Evolutionary conservation across 257 asterid genomes (phyloP).

Genomic region (Nicotiana noctiflora): DNA sequence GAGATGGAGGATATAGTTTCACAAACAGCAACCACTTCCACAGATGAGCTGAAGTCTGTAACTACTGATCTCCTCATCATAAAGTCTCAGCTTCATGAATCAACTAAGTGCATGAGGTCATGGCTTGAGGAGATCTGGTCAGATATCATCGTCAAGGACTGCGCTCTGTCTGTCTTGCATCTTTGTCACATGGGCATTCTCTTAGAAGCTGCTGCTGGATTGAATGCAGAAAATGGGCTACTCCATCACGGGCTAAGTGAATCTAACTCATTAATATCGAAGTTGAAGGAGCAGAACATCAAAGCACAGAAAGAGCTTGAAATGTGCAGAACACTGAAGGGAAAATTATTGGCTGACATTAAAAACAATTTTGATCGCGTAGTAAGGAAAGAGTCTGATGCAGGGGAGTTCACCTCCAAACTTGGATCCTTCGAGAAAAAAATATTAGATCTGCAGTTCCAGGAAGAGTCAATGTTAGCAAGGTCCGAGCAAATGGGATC

Average conservation of each 20-base stretch:
- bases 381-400: slow-evolving; percentile 67
- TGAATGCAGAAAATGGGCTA: slow-evolving; percentile 83
- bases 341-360: slow-evolving; percentile 75
- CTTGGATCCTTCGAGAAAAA: slow-evolving; percentile 61
- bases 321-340: slow-evolving; percentile 65
- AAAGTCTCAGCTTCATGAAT: slow-evolving; percentile 48
- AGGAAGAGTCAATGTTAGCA: slow-evolving; percentile 78
- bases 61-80: slow-evolving; percentile 40
- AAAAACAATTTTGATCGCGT: slow-evolving; percentile 57
- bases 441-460: slow-evolving; percentile 57
- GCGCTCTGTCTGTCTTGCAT: slow-evolving; percentile 80
- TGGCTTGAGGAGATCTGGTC: slow-evolving; percentile 90
- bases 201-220: slow-evolving; percentile 71
- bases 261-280: slow-evolving; percentile 58
- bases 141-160: slow-evolving; percentile 75
- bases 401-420: slow-evolving; percentile 54
- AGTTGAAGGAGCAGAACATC: slow-evolving; percentile 66
- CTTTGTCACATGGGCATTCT: slow-evolving; percentile 89
- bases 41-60: slow-evolving; percentile 39
- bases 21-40: slow-evolving; percentile 36
- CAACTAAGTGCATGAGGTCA: slow-evolving; percentile 45
- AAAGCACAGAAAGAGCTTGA: slow-evolving; percentile 74
- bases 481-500: slow-evolving; percentile 71
- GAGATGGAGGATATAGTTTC: slow-evolving; percentile 65
- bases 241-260: slow-evolving; percentile 70